phyloP scores from a whole-genome alignment of 169 alveolate genomes.

The Plasmodium cynomolgi region DNA sequence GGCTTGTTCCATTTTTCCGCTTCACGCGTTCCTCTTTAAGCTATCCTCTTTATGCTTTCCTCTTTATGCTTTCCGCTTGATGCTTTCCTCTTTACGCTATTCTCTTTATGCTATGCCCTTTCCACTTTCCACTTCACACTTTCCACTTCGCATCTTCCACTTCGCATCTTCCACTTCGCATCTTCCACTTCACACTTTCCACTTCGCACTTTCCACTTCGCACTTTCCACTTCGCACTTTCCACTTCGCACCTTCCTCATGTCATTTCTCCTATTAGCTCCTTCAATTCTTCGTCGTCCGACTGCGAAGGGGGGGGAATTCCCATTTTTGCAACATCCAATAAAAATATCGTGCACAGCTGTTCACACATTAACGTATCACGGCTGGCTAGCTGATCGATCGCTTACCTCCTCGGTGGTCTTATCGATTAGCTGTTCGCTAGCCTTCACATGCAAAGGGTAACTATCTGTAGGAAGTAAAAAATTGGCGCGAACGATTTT shows the following conservation, averaged over 20 bases:
- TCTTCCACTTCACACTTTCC: no score
- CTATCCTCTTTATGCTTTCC: no score
- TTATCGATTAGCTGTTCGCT: not conserved
- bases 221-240: not conserved
- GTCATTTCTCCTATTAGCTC: conserved; percentile 76
- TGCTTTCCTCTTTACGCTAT: not conserved
- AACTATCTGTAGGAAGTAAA: not conserved
- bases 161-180: no score
- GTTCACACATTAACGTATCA: not conserved
- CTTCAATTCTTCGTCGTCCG: conserved; percentile 74
- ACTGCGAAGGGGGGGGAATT: conserved; percentile 1
- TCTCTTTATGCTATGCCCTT: no score
- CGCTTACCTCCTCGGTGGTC: conserved; percentile 53
- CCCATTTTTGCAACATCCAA: not conserved
- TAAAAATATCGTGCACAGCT: not conserved
- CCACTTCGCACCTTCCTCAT: not conserved
- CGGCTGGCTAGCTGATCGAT: not conserved
- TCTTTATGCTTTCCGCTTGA: no score
- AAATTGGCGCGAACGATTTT: not conserved
- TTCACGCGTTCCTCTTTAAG: no score
- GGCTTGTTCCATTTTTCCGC: not conserved
- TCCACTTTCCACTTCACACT: no score
- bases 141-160: no score
- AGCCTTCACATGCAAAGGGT: not conserved
- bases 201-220: not conserved